phyloP scores from a whole-genome alignment of 768 basidiomycete species.

The Hypholoma fasciculare region DNA sequence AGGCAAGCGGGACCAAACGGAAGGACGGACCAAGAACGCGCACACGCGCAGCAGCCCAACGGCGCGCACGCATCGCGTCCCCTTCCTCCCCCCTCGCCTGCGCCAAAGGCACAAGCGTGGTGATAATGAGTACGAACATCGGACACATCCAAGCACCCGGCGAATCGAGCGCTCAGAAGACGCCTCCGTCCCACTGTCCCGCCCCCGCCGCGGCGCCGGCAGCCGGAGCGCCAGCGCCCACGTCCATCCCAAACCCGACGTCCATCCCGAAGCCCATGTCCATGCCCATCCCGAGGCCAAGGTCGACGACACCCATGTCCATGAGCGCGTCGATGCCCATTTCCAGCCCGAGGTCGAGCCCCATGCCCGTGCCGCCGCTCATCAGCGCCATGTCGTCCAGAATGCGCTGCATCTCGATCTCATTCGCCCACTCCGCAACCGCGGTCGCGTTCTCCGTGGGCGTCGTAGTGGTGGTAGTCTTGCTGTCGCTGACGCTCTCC shows the following conservation, averaged over 20 bases:
- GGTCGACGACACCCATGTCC: constrained; percentile 10
- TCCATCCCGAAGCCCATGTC: constrained; percentile 5
- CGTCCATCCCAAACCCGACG: constrained; percentile 9
- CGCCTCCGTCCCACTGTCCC: not conserved
- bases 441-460: constrained; percentile 23
- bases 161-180: not conserved
- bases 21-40: constrained; percentile 1
- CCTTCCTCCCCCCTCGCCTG: not conserved
- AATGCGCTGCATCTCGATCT: constrained; percentile 63
- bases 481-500: constrained; percentile 18
- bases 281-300: constrained; percentile 10
- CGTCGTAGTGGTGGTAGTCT: not conserved
- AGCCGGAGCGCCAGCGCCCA: not conserved
- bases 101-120: not conserved
- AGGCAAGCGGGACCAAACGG: not conserved
- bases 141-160: not conserved
- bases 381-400: constrained; percentile 36
- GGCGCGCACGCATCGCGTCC: constrained; percentile 2
- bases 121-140: not conserved
- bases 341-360: not conserved
- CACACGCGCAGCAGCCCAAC: constrained; percentile 2
- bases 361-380: not conserved
- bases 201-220: not conserved
- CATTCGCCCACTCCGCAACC: constrained; percentile 35
- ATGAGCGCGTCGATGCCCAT: constrained; percentile 9